Conservation (phyloP, 2,329 filamentous ascomycete genomes). For the Exophiala viscosa region DNA sequence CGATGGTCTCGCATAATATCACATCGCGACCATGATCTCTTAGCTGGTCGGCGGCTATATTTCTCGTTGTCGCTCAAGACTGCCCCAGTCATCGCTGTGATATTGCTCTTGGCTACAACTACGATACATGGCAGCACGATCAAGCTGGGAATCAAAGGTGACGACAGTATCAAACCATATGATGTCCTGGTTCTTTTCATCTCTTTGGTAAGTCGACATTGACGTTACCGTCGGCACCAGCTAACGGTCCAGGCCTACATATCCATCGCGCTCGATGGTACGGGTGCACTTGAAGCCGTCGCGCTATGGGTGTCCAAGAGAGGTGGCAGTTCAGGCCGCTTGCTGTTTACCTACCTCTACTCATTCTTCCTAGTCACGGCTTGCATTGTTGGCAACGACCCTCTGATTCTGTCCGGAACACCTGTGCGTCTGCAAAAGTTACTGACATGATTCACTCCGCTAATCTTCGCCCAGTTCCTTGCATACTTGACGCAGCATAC, state of each 20-base stretch:
- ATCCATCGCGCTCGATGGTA: conserved; percentile 29
- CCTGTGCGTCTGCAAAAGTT: conserved; percentile 4
- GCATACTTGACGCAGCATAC: conserved; percentile 28
- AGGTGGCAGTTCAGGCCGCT: conserved; percentile 26
- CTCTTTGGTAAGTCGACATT: conserved; percentile 10
- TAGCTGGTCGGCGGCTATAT: conserved; percentile 13
- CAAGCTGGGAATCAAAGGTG: conserved; percentile 26
- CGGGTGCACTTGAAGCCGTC: conserved; percentile 26
- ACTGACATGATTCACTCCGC: neutral
- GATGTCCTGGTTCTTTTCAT: conserved; percentile 30
- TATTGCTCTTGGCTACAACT: conserved; percentile 27
- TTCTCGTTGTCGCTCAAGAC: conserved; percentile 27
- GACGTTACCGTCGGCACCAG: no score
- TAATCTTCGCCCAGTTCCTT: conserved; percentile 17
- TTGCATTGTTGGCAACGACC: conserved; percentile 29
- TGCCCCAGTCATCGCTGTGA: conserved; percentile 26
- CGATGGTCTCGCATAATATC: conserved; percentile 16
- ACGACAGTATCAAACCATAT: conserved; percentile 28
- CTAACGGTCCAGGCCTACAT: conserved; percentile 22
- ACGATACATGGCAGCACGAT: conserved; percentile 29
- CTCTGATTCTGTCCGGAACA: conserved; percentile 28
- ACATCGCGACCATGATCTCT: conserved; percentile 1
- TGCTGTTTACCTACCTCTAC: conserved; percentile 28
- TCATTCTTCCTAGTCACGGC: conserved; percentile 26
- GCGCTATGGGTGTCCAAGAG: conserved; percentile 28